Evolutionary conservation across 2,329 filamentous ascomycete species (phyloP), one percentile per base, ranked within the genome.

Genomic region (Clarireedia monteithiana): DNA sequence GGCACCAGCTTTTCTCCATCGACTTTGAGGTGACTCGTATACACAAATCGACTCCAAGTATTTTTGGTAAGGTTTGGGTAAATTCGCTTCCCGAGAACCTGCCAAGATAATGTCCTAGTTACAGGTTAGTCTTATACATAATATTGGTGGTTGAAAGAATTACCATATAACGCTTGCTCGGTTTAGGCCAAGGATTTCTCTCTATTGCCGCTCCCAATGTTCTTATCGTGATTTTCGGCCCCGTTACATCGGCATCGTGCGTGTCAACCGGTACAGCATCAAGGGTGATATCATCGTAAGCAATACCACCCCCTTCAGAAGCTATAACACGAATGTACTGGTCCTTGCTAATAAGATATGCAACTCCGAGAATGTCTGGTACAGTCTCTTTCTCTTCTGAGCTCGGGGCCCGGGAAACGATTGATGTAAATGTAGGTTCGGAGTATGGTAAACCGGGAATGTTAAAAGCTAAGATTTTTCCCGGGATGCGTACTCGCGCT

Each of bases 361-460:
- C 55, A 6, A 57, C 38, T 6, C 55, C 55, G 20, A 49, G 5
- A 2, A 57, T 45, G n/a, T 53, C 55, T 9, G 55, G 49, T n/a
- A 4, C 4, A 4, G 15, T 27, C n/a, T 17, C 2, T 20, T 42
- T 47, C 14, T 38, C 34, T 38, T 6, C 14, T 6, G 34, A 38
- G 34, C 14, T 38, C 34, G 34, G 34, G 6, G 34, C 6, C 34
- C 34, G 34, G 34, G 34, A 38, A 3, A 30, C 23, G 30, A 57
- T 53, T 24, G 55, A 57, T 5, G 27, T 38, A 14, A 38, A 38
- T 6, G 38, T 40, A 24, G 55, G 55, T 30, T 57, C 55, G 5
- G 44, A 50, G 27, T 57, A 57, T 7, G 55, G 55, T 2, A 57
- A n/a, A 2, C 55, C 55, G 5, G 55, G 55, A 9, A 57, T 39